These are phyloP conservation scores for Aspergillus arachidicola DNA, from an alignment of 2,329 filamentous ascomycete species.

Conservation along the genomic window DNA sequence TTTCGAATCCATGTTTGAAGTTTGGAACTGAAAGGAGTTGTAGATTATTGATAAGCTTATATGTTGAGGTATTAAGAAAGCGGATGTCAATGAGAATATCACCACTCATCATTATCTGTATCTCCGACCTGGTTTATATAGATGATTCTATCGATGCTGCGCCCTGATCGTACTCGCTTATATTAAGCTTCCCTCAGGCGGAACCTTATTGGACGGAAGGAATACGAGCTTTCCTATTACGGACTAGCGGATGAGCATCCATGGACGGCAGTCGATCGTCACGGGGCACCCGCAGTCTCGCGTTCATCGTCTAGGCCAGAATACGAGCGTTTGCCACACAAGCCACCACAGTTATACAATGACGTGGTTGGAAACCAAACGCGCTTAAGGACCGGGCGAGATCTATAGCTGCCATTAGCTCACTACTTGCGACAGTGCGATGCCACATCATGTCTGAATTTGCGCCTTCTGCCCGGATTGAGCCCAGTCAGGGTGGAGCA, in stretches of 20 bases:
- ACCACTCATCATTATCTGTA: background rate
- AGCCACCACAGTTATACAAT: background rate
- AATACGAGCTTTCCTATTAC: background rate
- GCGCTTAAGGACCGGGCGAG: too few relatives aligned
- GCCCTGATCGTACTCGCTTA: background rate
- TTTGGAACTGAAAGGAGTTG: background rate
- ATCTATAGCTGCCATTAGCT: too few relatives aligned
- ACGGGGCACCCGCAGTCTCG: background rate
- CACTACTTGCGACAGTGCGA: too few relatives aligned
- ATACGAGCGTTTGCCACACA: background rate
- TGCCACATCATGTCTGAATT: too few relatives aligned
- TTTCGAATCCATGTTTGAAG: background rate
- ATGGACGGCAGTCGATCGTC: background rate
- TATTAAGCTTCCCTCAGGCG: background rate
- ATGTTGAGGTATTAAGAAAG: background rate
- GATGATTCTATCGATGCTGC: background rate
- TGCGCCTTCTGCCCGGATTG: too few relatives aligned
- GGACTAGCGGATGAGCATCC: background rate
- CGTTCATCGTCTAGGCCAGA: background rate
- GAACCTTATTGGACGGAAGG: background rate
- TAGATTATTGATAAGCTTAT: background rate
- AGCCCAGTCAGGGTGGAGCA: too few relatives aligned
- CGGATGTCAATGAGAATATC: background rate
- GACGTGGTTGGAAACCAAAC: background rate
- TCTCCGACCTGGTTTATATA: background rate